Evolutionary conservation across 352 stramenopile species (phyloP), one percentile per base, ranked within the genome.

Genomic region (Thraustochytrium sp.): DNA sequence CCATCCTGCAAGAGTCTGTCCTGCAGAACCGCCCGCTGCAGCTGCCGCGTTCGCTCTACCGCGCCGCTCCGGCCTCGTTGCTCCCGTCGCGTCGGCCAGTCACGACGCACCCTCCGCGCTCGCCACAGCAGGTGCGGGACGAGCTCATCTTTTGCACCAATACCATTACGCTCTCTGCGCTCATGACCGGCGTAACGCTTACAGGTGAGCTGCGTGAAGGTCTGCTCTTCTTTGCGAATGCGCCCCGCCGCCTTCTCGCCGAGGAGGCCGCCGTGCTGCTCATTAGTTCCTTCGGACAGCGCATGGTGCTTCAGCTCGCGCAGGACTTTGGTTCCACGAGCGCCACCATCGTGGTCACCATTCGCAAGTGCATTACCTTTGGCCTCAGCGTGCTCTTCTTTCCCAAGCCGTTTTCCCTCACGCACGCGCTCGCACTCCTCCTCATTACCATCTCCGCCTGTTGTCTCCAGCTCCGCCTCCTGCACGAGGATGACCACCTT

Each of bases 341-440:
- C 38, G 68, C 68, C 9, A 80, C 68, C 1, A 80, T 80, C 53
- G 68, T 80, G 8, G 53, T 64, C 46, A 80, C 68, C 16, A 31
- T 80, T 18, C 68, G 68, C 34, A 80, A 80, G 51, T 55, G 31
- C 37, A 80, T 80, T 34, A 80, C 68, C 9, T 80, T 80, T 80
- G 46, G 13, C 5, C 26, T 80, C n/a, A 55, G 31, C 34, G 68
- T 80, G 34, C 40, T 80, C 5, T 18, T 80, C 26, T 80, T 80
- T 9, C 68, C 68, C 29, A 80, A 80, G 31, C 68, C 68, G 3
- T 61, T 80, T 72, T 75, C 68, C 21, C 23, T 18, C 0, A 31
- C 42, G 34, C 68, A 80, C 31, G 51, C 21, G 4, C 16, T 51
- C 21, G 68, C 68, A 31, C 44, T 80, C 4, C n/a, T 23, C 5